These are phyloP conservation scores for Penicillium simplicissimum DNA, from an alignment of 495 filamentous ascomycete species.

Conservation along the genomic window DNA sequence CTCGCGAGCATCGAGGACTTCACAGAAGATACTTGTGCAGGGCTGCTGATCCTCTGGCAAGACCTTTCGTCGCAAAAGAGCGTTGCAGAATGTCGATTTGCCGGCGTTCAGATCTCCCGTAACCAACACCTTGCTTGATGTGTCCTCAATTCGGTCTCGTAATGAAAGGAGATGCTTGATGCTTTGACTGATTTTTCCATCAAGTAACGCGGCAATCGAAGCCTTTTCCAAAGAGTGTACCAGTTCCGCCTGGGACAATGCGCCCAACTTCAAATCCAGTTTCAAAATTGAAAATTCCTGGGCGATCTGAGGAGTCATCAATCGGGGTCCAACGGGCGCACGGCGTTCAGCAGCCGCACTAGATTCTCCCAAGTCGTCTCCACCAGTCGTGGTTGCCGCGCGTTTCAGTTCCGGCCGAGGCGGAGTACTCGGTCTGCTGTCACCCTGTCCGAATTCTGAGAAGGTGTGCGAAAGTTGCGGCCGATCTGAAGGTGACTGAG, in stretches of 20 bases:
- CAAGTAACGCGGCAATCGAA: slow-evolving; percentile 84
- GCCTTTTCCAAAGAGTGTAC: slow-evolving; percentile 95
- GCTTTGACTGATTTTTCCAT: slow-evolving; percentile 91
- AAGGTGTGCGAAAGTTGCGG: slow-evolving; percentile 55
- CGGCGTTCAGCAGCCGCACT: slow-evolving; percentile 65
- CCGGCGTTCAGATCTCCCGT: slow-evolving; percentile 97
- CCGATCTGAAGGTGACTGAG: slow-evolving; percentile 43
- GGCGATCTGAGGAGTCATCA: slow-evolving; percentile 90
- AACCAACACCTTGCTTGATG: slow-evolving; percentile 94
- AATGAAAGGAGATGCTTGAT: slow-evolving; percentile 85
- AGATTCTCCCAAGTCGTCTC: slow-evolving; percentile 64
- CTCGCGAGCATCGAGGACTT: slow-evolving; percentile 88
- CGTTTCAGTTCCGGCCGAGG: slow-evolving; percentile 60
- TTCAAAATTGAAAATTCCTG: slow-evolving; percentile 96
- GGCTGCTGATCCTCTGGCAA: slow-evolving; percentile 96
- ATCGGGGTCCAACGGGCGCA: slow-evolving; percentile 60
- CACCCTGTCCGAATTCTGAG: slow-evolving; percentile 38
- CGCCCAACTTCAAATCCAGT: slow-evolving; percentile 86
- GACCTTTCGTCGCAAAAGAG: slow-evolving; percentile 85
- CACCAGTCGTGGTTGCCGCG: slow-evolving; percentile 69
- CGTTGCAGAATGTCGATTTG: slow-evolving; percentile 99
- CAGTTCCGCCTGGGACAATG: slow-evolving; percentile 81
- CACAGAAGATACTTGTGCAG: slow-evolving; percentile 98
- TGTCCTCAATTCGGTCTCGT: slow-evolving; percentile 94
- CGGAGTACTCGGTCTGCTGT: slow-evolving; percentile 37